These are phyloP conservation scores for Colletotrichum caudatum DNA, from an alignment of 2,329 filamentous ascomycete genomes.

Conservation along the genomic window DNA sequence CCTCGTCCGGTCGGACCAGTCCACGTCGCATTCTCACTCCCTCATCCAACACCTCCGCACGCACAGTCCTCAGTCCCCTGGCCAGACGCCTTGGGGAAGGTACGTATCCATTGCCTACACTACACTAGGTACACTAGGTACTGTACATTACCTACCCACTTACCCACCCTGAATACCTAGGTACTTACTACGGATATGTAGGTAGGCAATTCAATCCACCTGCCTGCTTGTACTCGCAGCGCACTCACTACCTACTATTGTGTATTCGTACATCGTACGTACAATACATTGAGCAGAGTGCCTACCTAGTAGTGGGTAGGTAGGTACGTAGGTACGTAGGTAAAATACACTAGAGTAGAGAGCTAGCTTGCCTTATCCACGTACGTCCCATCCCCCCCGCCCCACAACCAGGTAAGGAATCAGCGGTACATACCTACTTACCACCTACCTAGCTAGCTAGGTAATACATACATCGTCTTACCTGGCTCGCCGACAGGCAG, in stretches of 20 bases:
- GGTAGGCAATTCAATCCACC: no score
- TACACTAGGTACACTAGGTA: background rate
- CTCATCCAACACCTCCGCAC: background rate
- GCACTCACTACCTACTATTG: no score
- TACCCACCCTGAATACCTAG: no score
- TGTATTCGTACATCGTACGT: no score
- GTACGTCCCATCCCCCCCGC: background rate
- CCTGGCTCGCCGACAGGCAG: background rate
- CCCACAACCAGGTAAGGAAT: background rate
- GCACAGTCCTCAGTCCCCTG: background rate
- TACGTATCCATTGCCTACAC: background rate
- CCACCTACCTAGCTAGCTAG: background rate
- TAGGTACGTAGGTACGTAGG: no score
- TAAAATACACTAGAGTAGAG: no score
- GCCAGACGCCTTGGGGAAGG: background rate
- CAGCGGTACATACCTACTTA: background rate
- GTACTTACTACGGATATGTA: no score
- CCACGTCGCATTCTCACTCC: background rate
- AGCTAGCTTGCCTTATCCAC: conserved; percentile 4
- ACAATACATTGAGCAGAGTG: no score
- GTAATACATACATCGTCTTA: background rate
- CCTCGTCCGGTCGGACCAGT: background rate
- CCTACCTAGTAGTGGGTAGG: no score
- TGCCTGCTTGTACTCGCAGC: no score
- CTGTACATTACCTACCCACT: background rate